A percentile compares a stretch with the other conserved stretches of the same genome.
These are phyloP conservation scores for Bipolaris gigantea DNA, from an alignment of 2,329 filamentous ascomycete genomes.

Conservation along the genomic window DNA sequence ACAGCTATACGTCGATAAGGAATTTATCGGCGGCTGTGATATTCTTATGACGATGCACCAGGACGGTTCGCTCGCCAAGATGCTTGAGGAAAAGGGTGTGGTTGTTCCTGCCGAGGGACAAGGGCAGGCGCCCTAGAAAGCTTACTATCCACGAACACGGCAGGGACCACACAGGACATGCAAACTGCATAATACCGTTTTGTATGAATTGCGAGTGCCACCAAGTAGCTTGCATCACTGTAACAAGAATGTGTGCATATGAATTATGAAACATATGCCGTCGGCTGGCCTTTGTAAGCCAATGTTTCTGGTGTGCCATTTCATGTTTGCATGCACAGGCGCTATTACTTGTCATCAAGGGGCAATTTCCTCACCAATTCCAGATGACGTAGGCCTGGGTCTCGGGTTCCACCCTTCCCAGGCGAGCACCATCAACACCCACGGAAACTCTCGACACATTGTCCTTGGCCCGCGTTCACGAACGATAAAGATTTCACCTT, in stretches of 20 bases:
- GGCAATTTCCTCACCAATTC: slow-evolving; percentile 12
- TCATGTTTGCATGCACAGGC: neutral
- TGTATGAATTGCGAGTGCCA: neutral
- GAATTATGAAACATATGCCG: neutral
- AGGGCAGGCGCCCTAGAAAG: slow-evolving; percentile 22
- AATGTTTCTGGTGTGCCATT: neutral
- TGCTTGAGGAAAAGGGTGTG: slow-evolving; percentile 91
- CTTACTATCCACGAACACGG: neutral
- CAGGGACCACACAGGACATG: too few relatives aligned
- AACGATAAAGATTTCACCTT: neutral
- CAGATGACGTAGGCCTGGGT: slow-evolving; percentile 4
- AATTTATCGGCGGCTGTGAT: slow-evolving; percentile 97
- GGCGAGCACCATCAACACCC: slow-evolving; percentile 3
- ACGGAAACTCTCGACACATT: neutral
- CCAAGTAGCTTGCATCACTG: neutral
- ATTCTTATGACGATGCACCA: slow-evolving; percentile 97
- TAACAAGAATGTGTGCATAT: slow-evolving; percentile 7
- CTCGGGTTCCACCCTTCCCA: neutral
- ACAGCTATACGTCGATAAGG: slow-evolving; percentile 91
- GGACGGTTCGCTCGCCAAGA: slow-evolving; percentile 86
- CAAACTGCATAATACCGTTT: neutral
- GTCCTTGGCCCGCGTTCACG: neutral
- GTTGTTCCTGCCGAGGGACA: slow-evolving; percentile 58
- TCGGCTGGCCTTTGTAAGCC: neutral
- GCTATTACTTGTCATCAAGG: neutral